phyloP scores from a whole-genome alignment of 2,329 filamentous ascomycete genomes.

The Trichoderma gracile region DNA sequence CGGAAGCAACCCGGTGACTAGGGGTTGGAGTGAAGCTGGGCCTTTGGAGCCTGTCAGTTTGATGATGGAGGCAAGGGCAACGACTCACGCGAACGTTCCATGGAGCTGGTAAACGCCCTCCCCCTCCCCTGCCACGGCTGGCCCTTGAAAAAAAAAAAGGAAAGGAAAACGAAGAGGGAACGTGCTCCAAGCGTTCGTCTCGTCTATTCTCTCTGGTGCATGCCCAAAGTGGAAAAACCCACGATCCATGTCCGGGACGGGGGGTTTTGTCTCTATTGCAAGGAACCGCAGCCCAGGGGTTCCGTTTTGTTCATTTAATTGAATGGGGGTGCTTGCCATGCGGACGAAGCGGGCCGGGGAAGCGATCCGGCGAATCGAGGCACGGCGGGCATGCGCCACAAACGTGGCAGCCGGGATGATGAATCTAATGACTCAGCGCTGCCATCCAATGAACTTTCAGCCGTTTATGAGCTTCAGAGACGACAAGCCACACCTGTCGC shows the following conservation, averaged over 20 bases:
- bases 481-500: background rate
- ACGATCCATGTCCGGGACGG: constrained; percentile 10
- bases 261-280: background rate
- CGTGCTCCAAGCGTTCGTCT: background rate
- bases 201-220: background rate
- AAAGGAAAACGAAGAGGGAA: too few relatives aligned
- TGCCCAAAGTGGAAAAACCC: constrained; percentile 9
- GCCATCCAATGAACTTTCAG: too few relatives aligned
- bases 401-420: background rate
- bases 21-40: background rate
- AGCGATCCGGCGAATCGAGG: constrained; percentile 17
- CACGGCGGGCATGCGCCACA: background rate
- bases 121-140: background rate
- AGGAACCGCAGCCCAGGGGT: background rate
- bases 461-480: background rate
- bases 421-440: background rate
- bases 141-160: background rate
- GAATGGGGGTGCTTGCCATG: background rate
- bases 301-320: background rate
- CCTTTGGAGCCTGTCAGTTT: background rate
- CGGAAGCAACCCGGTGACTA: background rate
- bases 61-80: background rate
- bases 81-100: constrained; percentile 10
- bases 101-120: background rate
- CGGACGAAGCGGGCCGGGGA: constrained; percentile 11